A percentile compares a stretch with the other conserved stretches of the same genome.
These are phyloP conservation scores for Didymella sp. DNA, from an alignment of 2,329 filamentous ascomycete species.

Conservation along the genomic window DNA sequence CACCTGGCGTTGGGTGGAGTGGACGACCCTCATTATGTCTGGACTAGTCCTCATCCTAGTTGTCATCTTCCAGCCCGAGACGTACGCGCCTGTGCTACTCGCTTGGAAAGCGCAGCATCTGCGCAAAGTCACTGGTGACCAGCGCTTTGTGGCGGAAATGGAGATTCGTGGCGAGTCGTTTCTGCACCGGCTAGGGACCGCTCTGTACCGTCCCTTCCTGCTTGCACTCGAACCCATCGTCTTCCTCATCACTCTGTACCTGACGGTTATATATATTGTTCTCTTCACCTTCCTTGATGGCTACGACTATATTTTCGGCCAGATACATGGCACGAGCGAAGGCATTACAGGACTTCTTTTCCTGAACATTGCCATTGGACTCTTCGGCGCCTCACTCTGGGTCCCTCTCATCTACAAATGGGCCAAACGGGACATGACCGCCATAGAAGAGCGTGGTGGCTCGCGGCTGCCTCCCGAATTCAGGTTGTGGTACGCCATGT, in stretches of 20 bases:
- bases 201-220: conserved; percentile 53
- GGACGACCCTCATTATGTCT: conserved; percentile 35
- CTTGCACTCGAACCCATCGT: conserved; percentile 56
- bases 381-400: conserved; percentile 48
- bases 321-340: conserved; percentile 56
- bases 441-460: conserved; percentile 51
- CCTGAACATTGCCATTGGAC: conserved; percentile 55
- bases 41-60: conserved; percentile 23
- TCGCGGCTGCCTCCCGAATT: conserved; percentile 59
- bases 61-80: conserved; percentile 32
- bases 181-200: conserved; percentile 41
- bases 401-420: conserved; percentile 57
- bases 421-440: conserved; percentile 53
- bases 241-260: conserved; percentile 58
- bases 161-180: conserved; percentile 55
- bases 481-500: conserved; percentile 61
- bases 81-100: conserved; percentile 30
- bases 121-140: conserved; percentile 44
- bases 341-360: conserved; percentile 58
- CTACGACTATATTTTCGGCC: conserved; percentile 59
- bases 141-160: conserved; percentile 55
- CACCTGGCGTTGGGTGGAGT: conserved; percentile 39
- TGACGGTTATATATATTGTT: conserved; percentile 61
- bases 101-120: conserved; percentile 48
- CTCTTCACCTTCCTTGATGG: conserved; percentile 63